Percentiles rank a stretch among this genome's conserved stretches.
Conservation (phyloP, 106 monocot genomes). For the Dendrobium nobile region DNA sequence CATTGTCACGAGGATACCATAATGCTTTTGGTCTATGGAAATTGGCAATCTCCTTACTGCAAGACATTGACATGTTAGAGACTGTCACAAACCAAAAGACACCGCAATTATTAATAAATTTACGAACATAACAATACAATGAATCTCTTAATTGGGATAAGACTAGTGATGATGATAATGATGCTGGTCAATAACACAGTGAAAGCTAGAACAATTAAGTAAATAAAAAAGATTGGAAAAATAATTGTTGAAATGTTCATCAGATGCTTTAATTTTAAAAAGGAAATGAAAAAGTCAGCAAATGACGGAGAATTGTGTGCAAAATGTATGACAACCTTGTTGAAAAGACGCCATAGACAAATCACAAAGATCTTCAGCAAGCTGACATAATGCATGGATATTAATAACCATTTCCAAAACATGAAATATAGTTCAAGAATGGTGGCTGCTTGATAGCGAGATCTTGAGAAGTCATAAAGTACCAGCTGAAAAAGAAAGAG, state of each 20-base stretch:
- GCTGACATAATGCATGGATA: neutral
- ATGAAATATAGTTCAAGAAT: neutral
- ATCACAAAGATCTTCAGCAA: neutral
- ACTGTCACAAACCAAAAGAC: neutral
- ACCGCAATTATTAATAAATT: neutral
- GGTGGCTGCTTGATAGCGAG: neutral
- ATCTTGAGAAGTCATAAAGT: neutral
- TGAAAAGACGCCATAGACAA: neutral
- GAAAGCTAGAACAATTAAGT: neutral
- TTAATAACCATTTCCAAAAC: neutral
- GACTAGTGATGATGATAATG: neutral
- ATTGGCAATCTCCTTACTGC: slow-evolving; percentile 92
- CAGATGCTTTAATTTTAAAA: neutral
- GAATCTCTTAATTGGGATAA: neutral
- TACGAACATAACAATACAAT: neutral
- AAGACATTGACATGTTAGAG: slow-evolving; percentile 7
- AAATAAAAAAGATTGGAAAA: neutral
- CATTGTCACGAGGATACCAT: slow-evolving; percentile 90
- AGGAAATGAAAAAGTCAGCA: neutral
- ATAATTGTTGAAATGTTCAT: slow-evolving; percentile 5
- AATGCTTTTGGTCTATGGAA: slow-evolving; percentile 91
- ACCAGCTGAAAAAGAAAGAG: no score
- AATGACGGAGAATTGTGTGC: neutral
- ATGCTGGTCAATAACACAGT: neutral
- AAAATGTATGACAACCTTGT: neutral